Conservation (phyloP, 306 rosid genomes). For the Clitoria ternatea region DNA sequence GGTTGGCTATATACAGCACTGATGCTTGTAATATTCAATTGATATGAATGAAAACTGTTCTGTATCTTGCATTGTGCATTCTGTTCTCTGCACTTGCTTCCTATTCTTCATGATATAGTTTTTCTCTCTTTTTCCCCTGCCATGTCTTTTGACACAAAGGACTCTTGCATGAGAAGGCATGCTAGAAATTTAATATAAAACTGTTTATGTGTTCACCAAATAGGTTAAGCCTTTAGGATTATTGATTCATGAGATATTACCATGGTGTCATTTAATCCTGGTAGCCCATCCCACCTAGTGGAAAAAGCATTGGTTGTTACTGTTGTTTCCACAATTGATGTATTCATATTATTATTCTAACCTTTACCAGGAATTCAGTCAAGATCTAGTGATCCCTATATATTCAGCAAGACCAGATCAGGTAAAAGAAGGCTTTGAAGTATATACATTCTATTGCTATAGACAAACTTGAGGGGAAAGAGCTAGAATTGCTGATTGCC, state of each 20-base stretch:
- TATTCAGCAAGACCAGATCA: slow-evolving; percentile 38
- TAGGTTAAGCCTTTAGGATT: not conserved
- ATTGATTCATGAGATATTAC: not conserved
- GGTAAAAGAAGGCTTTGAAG: slow-evolving; percentile 44
- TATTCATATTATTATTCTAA: not conserved
- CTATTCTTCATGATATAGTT: no score
- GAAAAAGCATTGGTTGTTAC: not conserved
- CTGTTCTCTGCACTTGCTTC: no score
- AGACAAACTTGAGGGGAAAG: slow-evolving; percentile 33
- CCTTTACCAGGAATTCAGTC: slow-evolving; percentile 32
- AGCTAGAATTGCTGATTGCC: slow-evolving; percentile 38
- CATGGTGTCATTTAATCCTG: not conserved
- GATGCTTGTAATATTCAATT: no score
- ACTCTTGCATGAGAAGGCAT: not conserved
- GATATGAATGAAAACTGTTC: no score
- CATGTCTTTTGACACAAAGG: not conserved
- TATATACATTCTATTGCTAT: slow-evolving; percentile 29
- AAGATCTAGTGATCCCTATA: slow-evolving; percentile 33
- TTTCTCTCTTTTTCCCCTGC: no score
- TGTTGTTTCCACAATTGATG: not conserved
- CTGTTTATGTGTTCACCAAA: not conserved
- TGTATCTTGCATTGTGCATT: no score
- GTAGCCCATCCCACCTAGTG: not conserved
- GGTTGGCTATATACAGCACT: no score
- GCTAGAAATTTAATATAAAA: not conserved